Base-by-base conservation (phyloP, 306 rosid species). In the Purshia tridentata region DNA sequence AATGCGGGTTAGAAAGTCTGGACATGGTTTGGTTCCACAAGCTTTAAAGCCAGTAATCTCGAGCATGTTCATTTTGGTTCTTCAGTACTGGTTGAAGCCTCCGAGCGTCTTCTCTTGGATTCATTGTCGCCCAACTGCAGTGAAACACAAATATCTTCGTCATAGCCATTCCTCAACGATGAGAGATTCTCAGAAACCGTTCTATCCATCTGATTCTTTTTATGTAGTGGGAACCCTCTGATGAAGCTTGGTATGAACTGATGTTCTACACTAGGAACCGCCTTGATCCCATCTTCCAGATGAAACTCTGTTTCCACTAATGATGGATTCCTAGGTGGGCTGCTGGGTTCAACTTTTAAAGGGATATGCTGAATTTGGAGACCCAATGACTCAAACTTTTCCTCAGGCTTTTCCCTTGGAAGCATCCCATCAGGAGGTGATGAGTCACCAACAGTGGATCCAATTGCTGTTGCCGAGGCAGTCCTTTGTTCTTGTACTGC, bases 401-500 rank as follows among this genome's bases (percentile, higher is more conserved):
- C 97, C 69, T 88, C 98, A 1, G 78, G 73, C 64, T 86, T 92
- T 67, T 88, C 99, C 76, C 81, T 87, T 10, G 84, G 85, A 45
- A 85, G 86, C 59, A 84, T 69, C 10, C 84, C 86, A 39, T 91
- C 92, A 0, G 87, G 97, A 69, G 99, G 84, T 8, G 99, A 95
- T 18, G 96, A 91, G 79, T 95, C 98, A 1, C 96, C 96, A 0
- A 84, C 96, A 0, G 88, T 91, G 40, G 99, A 94, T 50, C 96
- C 96, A 3, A 95, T 88, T 20, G 83, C 96, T 0, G 98, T 91
- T 55, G 92, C 98, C 0, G 99, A 95, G 44, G 81, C 89, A 8
- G 92, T 81, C 84, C 88, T 88, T 76, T 89, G 99, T 84, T 88
- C 96, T 82, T 89, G 98, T 80, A 95, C 96, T 0, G 99, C 99